Evolutionary conservation across 805 yeast genomes (phyloP).

Genomic region (Pichia occidentalis): DNA sequence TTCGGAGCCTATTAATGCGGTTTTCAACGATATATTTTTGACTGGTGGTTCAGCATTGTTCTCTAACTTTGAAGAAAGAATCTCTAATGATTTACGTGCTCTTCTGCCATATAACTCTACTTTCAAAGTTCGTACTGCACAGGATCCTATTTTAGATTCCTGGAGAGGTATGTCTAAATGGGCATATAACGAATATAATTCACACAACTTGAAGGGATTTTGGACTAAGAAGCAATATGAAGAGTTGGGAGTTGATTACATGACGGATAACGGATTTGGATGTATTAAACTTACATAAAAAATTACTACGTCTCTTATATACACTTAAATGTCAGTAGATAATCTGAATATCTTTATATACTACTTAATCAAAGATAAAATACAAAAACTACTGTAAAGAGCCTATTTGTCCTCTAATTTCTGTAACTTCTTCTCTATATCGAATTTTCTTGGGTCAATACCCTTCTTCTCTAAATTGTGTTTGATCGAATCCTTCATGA

Average conservation of each 20-base stretch:
- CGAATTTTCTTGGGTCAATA: constrained; percentile 51
- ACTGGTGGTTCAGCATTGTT: constrained; percentile 81
- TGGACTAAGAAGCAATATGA: constrained; percentile 64
- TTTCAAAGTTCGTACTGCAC: constrained; percentile 54
- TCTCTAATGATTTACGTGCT: constrained; percentile 60
- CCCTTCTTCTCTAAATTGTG: constrained; percentile 63
- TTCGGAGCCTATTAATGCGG: constrained; percentile 24
- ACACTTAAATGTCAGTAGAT: background rate
- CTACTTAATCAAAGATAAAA: background rate
- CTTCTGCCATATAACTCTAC: constrained; percentile 65
- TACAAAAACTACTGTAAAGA: background rate
- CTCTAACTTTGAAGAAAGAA: constrained; percentile 58
- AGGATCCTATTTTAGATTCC: constrained; percentile 68
- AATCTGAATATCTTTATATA: background rate
- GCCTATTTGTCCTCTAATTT: constrained; percentile 9
- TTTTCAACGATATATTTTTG: constrained; percentile 61
- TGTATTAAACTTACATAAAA: constrained; percentile 19
- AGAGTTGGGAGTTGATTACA: constrained; percentile 85
- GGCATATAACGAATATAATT: constrained; percentile 42
- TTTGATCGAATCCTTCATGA: constrained; percentile 64
- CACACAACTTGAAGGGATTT: constrained; percentile 31
- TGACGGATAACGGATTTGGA: constrained; percentile 80
- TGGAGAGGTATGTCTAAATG: constrained; percentile 94
- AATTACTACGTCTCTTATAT: background rate
- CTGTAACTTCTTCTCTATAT: constrained; percentile 24